Conservation (phyloP, 2,329 filamentous ascomycete genomes). For the Lasiodiplodia hormozganensis region DNA sequence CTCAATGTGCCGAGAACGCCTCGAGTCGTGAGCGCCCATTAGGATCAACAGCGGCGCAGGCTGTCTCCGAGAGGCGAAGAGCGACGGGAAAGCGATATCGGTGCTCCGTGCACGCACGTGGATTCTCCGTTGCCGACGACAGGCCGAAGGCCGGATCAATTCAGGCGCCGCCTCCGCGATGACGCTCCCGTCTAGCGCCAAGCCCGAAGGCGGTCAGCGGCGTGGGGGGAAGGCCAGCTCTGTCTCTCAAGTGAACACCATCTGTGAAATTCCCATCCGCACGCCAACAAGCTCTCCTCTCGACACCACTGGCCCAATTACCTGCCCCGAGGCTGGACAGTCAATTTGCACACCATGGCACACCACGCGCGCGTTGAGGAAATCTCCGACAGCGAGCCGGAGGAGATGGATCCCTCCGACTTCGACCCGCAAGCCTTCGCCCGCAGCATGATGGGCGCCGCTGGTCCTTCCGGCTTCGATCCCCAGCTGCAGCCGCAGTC, state of each 20-base stretch:
- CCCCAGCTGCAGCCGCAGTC: slow-evolving; percentile 42
- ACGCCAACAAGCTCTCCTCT: background rate
- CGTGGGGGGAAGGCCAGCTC: background rate
- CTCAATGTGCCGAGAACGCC: background rate
- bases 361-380: slow-evolving; percentile 87
- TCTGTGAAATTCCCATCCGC: background rate
- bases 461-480: slow-evolving; percentile 29
- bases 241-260: background rate
- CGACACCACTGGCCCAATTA: slow-evolving; percentile 4
- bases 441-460: slow-evolving; percentile 50
- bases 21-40: slow-evolving; percentile 4
- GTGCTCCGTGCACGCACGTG: background rate
- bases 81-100: slow-evolving; percentile 5
- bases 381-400: slow-evolving; percentile 79
- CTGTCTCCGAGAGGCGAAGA: background rate
- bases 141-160: slow-evolving; percentile 10
- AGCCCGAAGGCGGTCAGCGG: slow-evolving; percentile 21
- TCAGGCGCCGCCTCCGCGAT: background rate
- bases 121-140: background rate
- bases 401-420: slow-evolving; percentile 78
- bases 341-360: slow-evolving; percentile 65
- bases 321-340: background rate
- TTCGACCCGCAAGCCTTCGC: slow-evolving; percentile 75
- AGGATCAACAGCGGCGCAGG: slow-evolving; percentile 3
- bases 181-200: background rate